Percentiles rank a stretch among this genome's conserved stretches.
Conservation (phyloP, 179 eudicot species). For the Beta lomatogona region DNA sequence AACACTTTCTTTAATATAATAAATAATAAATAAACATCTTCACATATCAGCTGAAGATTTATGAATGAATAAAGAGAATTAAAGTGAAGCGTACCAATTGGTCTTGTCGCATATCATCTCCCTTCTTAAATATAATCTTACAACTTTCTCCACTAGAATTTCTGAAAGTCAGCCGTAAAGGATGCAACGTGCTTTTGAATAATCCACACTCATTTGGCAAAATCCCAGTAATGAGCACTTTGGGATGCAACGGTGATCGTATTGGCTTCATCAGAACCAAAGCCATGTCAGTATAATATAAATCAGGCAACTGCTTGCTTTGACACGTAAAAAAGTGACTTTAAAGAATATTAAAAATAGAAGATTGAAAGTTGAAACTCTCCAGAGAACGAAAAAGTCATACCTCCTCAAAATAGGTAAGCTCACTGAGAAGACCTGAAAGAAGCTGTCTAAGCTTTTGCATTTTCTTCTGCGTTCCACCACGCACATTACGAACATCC, state of each 20-base stretch:
- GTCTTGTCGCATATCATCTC: slow-evolving; percentile 98
- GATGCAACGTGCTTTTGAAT: slow-evolving; percentile 89
- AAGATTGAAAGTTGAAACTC: neutral
- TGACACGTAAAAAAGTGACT: neutral
- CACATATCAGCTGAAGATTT: slow-evolving; percentile 9
- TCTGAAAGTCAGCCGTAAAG: slow-evolving; percentile 84
- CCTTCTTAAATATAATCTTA: slow-evolving; percentile 94
- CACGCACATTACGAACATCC: slow-evolving; percentile 90
- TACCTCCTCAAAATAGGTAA: slow-evolving; percentile 98
- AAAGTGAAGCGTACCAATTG: slow-evolving; percentile 63
- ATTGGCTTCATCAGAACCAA: slow-evolving; percentile 62
- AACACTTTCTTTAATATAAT: neutral
- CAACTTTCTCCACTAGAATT: slow-evolving; percentile 78
- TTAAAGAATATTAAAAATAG: neutral
- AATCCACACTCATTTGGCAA: slow-evolving; percentile 87
- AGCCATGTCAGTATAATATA: slow-evolving; percentile 19
- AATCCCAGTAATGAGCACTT: slow-evolving; percentile 85
- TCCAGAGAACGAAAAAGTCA: neutral
- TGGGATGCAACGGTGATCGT: slow-evolving; percentile 86
- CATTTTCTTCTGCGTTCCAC: slow-evolving; percentile 93
- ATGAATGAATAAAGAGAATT: slow-evolving; percentile 3
- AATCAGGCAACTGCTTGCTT: slow-evolving; percentile 4
- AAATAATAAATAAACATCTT: neutral
- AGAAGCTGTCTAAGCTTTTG: slow-evolving; percentile 98
- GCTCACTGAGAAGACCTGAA: slow-evolving; percentile 95